Percentiles rank a stretch among this genome's conserved stretches.
These are phyloP conservation scores for Lepraria neglecta DNA, from an alignment of 495 filamentous ascomycete species.

Conservation along the genomic window DNA sequence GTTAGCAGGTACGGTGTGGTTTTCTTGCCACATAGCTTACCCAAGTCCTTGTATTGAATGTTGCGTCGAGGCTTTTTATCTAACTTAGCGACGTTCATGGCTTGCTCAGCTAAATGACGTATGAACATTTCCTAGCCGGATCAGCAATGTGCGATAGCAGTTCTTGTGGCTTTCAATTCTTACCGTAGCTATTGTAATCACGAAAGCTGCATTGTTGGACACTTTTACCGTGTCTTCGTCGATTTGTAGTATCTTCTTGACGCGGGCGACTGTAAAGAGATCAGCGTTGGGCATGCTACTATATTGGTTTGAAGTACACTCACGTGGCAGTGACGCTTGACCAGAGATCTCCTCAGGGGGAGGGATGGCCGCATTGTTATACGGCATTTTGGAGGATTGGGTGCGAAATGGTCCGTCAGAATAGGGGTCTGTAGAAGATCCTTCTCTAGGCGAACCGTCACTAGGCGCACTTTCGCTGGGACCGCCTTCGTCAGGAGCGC, in stretches of 20 bases:
- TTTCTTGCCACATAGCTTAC: slow-evolving; percentile 37
- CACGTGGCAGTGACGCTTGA: slow-evolving; percentile 76
- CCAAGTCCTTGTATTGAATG: slow-evolving; percentile 92
- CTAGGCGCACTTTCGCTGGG: neutral
- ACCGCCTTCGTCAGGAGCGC: neutral
- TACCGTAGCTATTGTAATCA: slow-evolving; percentile 85
- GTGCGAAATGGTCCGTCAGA: neutral
- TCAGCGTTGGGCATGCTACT: neutral
- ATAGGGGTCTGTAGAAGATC: neutral
- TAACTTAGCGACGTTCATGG: slow-evolving; percentile 78
- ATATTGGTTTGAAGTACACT: slow-evolving; percentile 30
- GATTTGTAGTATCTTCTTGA: slow-evolving; percentile 85
- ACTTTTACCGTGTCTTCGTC: slow-evolving; percentile 80
- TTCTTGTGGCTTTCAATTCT: slow-evolving; percentile 18
- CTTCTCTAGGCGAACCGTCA: neutral
- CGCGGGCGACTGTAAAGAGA: slow-evolving; percentile 61
- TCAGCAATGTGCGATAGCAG: neutral
- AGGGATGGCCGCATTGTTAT: slow-evolving; percentile 78
- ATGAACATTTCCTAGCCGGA: slow-evolving; percentile 81
- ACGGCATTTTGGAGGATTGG: slow-evolving; percentile 56
- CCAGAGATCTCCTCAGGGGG: slow-evolving; percentile 78
- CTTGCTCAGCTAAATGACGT: slow-evolving; percentile 79
- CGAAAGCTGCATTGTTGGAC: slow-evolving; percentile 91
- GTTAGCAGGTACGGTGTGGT: neutral
- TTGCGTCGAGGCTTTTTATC: slow-evolving; percentile 89